A percentile compares a stretch with the other conserved stretches of the same genome.
Conservation (phyloP, 768 basidiomycete genomes). For the Psilocybe subaeruginosa region DNA sequence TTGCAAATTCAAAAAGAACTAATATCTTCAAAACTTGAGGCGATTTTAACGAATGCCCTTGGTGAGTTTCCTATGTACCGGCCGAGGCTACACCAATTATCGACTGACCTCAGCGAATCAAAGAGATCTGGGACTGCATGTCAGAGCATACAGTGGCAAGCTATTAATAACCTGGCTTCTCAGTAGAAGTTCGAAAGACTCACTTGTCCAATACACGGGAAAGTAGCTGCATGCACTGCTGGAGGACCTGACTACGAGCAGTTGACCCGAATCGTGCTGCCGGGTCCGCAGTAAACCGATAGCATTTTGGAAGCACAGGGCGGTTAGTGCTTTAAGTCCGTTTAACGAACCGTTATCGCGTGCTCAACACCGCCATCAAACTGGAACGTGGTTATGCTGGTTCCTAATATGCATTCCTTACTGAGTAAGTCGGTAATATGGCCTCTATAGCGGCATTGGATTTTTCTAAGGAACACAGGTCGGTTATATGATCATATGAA, state of each 20-base stretch:
- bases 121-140: too few relatives aligned
- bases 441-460: neutral
- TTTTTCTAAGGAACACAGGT: neutral
- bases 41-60: too few relatives aligned
- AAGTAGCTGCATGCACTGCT: neutral
- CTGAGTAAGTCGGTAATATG: neutral
- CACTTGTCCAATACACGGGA: neutral
- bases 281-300: neutral
- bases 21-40: too few relatives aligned
- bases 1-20: too few relatives aligned
- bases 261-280: neutral
- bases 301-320: neutral
- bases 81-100: too few relatives aligned
- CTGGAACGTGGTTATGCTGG: neutral
- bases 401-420: neutral
- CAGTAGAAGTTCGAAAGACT: neutral
- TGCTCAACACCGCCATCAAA: neutral
- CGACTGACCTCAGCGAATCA: too few relatives aligned
- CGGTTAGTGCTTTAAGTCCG: neutral
- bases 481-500: too few relatives aligned
- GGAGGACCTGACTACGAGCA: neutral
- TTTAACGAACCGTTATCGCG: neutral
- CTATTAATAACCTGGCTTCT: neutral
- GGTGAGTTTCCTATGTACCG: too few relatives aligned
- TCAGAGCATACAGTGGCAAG: neutral